Conservation (phyloP, 2,329 filamentous ascomycete genomes). For the Pseudogymnoascus sp. region DNA sequence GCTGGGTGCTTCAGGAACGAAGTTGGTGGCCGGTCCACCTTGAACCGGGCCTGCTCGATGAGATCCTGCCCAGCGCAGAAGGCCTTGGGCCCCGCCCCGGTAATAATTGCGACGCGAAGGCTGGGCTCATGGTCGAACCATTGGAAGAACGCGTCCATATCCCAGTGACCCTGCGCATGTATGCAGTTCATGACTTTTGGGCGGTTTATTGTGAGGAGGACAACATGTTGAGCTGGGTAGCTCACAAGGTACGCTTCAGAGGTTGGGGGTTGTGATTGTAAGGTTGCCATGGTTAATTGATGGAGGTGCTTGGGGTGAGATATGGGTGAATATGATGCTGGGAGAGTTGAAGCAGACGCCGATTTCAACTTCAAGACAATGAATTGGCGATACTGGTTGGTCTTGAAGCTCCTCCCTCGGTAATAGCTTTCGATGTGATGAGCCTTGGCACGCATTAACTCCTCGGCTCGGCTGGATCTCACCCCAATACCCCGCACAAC, state of each 20-base stretch:
- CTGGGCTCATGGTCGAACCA: constrained; percentile 54
- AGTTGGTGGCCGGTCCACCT: constrained; percentile 15
- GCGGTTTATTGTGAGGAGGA: constrained; percentile 53
- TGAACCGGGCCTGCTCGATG: constrained; percentile 27
- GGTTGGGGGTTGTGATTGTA: constrained; percentile 14
- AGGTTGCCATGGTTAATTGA: constrained; percentile 13
- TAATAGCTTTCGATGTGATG: constrained; percentile 2
- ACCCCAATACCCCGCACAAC: constrained; percentile 5
- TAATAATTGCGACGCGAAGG: constrained; percentile 55
- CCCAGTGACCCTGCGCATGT: constrained; percentile 27
- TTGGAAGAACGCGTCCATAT: constrained; percentile 38
- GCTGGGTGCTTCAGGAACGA: constrained; percentile 26
- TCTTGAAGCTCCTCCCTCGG: neutral
- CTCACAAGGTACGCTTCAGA: constrained; percentile 17
- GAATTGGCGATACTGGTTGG: neutral
- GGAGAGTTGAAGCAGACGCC: neutral
- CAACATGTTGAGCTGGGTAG: constrained; percentile 44
- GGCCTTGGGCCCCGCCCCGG: constrained; percentile 49
- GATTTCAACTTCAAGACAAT: neutral
- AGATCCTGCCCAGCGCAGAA: constrained; percentile 63
- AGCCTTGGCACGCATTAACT: neutral
- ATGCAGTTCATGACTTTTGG: constrained; percentile 40
- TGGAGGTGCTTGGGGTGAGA: neutral
- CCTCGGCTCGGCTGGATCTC: neutral
- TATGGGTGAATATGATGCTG: neutral